Conservation (phyloP, 2,329 filamentous ascomycete genomes). For the Fonsecaea multimorphosa region DNA sequence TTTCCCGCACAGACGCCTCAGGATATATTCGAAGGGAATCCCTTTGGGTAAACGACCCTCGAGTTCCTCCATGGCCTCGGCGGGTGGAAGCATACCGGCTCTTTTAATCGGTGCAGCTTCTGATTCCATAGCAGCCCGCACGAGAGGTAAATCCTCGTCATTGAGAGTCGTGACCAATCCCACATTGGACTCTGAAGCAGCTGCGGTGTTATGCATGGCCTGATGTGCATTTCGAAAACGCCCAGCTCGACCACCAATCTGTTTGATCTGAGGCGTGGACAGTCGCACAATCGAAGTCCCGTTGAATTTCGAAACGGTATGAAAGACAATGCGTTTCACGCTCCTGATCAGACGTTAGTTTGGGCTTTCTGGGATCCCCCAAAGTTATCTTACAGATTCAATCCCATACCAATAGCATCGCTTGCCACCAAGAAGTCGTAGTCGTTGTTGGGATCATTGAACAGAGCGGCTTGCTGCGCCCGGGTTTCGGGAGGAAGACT, state of each 20-base stretch:
- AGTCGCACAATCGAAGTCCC: conserved; percentile 65
- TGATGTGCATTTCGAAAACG: conserved; percentile 77
- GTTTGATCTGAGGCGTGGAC: conserved; percentile 80
- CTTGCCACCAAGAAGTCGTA: conserved; percentile 95
- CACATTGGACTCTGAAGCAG: conserved; percentile 47
- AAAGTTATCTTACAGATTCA: conserved; percentile 72
- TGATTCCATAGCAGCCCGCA: conserved; percentile 67
- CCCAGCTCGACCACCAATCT: conserved; percentile 91
- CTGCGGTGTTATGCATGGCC: conserved; percentile 43
- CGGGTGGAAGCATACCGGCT: conserved; percentile 77
- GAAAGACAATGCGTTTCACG: conserved; percentile 89
- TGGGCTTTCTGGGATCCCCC: conserved; percentile 8
- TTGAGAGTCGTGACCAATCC: conserved; percentile 84
- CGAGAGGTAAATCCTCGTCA: conserved; percentile 66
- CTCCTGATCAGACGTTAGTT: conserved; percentile 51
- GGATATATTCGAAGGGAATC: conserved; percentile 82
- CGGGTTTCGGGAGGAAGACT: conserved; percentile 89
- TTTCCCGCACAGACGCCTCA: conserved; percentile 75
- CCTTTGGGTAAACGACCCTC: conserved; percentile 78
- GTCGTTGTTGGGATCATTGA: conserved; percentile 94
- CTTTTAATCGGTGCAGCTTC: conserved; percentile 70
- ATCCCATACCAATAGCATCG: conserved; percentile 95
- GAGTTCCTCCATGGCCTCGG: conserved; percentile 74
- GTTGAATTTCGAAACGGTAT: conserved; percentile 75
- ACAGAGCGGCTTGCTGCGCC: conserved; percentile 86